These are phyloP conservation scores for Ustilago curta DNA, from an alignment of 1,284 basidiomycete species.

Conservation along the genomic window DNA sequence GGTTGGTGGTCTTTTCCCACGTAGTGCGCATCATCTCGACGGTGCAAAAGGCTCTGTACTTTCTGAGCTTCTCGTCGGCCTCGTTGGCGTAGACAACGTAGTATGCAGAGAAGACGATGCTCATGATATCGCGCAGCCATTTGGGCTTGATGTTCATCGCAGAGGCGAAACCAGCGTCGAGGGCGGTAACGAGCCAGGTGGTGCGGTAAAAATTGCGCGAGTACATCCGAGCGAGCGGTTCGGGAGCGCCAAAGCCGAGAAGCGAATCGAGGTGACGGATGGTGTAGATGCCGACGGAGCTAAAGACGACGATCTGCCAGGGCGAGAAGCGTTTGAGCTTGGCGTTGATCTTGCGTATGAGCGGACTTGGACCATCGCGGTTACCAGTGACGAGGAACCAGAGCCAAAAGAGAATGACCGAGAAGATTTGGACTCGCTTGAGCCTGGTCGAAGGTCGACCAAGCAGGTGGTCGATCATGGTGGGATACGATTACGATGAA, in stretches of 20 bases:
- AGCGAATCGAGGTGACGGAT: conserved; percentile 87
- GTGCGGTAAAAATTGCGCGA: conserved; percentile 92
- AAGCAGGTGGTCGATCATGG: conserved; percentile 65
- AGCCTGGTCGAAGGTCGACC: conserved; percentile 63
- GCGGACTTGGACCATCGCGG: conserved; percentile 50
- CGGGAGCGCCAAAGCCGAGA: conserved; percentile 86
- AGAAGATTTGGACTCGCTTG: conserved; percentile 58
- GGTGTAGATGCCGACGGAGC: conserved; percentile 86
- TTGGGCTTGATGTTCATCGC: conserved; percentile 92
- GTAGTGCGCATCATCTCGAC: conserved; percentile 93
- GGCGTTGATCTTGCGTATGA: conserved; percentile 39
- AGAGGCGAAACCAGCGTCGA: conserved; percentile 97
- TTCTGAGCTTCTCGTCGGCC: conserved; percentile 86
- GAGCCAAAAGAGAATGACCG: conserved; percentile 59
- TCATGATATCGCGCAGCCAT: conserved; percentile 83
- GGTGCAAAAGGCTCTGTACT: conserved; percentile 90
- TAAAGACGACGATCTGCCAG: conserved; percentile 90
- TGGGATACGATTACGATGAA: not conserved
- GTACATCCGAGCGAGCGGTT: conserved; percentile 85
- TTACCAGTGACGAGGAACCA: conserved; percentile 46
- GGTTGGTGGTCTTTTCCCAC: conserved; percentile 96
- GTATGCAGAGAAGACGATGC: conserved; percentile 80
- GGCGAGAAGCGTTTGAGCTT: conserved; percentile 79
- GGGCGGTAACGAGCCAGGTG: conserved; percentile 87
- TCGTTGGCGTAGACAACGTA: conserved; percentile 94